Base-by-base conservation (phyloP, 148 eudicot species). In the Chenopodium berlandieri region DNA sequence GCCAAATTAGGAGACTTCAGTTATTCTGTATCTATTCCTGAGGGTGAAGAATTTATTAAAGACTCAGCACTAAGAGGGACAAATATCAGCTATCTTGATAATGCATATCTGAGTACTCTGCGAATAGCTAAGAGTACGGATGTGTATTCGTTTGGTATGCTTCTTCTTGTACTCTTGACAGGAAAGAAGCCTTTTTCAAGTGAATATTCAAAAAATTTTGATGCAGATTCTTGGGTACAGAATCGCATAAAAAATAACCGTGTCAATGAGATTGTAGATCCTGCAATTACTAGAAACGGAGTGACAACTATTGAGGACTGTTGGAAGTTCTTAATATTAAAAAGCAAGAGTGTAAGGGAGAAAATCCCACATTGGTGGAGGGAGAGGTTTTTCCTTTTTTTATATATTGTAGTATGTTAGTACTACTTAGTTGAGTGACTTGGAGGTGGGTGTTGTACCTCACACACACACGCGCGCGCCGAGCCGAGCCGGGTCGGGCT, bases 91-190 rank as follows among this genome's bases (percentile, higher is more conserved):
- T 77, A 76, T 60, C 6, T 80, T 86, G 63, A 23, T 23, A 23
- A 23, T 23, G 23, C 23, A 23, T 23, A 23, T 23, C 23, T 23
- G 23, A 23, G 23, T 23, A 23, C 23, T 23, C 23, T 23, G 23
- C 23, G 23, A 23, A 23, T 23, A 23, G 23, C 79, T 3, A 82
- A 83, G 52, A 80, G 71, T 22, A 50, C 82, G 34, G 86, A 86
- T 83, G 86, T 86, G 34, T 86, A 23, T 63, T 58, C 79, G 9
- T 86, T 83, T 83, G 88, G 86, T 19, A 47, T 54, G 30, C 65
- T 80, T 62, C 73, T 83, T 58, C 79, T 79, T 52, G 63, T 46
- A 44, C 81, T 85, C 25, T 63, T 85, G 20, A 85, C 83, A 10
- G 83, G 87, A n/a, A 60, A 63, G 2, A 32, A 2, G 2, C 34